phyloP scores from a whole-genome alignment of 2,329 filamentous ascomycete species.

The Mycocentrospora acerina region DNA sequence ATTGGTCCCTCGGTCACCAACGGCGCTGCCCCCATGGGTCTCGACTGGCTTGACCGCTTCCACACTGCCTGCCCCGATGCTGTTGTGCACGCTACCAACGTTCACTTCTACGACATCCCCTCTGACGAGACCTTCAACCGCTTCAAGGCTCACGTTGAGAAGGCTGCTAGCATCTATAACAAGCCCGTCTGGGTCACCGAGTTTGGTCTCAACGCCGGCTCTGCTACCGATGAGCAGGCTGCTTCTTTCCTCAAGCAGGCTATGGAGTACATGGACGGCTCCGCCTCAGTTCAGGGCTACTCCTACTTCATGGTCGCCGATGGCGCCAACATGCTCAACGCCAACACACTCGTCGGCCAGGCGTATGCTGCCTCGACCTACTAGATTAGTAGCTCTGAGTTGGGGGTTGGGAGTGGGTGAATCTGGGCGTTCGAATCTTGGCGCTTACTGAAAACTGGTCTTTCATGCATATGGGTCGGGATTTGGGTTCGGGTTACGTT shows the following conservation, averaged over 20 bases:
- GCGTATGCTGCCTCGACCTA: conserved; percentile 25
- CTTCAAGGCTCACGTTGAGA: conserved; percentile 44
- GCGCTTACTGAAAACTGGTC: no score
- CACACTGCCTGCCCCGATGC: conserved; percentile 36
- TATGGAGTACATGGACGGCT: conserved; percentile 37
- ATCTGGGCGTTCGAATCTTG: no score
- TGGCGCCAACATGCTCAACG: conserved; percentile 34
- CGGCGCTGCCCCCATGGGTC: conserved; percentile 23
- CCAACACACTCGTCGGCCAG: conserved; percentile 26
- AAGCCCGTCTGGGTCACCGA: conserved; percentile 43
- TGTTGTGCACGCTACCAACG: conserved; percentile 37
- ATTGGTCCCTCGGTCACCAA: conserved; percentile 39
- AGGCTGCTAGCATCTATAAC: conserved; percentile 29
- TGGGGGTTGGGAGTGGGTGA: no score
- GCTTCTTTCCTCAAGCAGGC: conserved; percentile 37
- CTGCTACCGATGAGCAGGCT: conserved; percentile 29
- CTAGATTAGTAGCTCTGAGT: no score
- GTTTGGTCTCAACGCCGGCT: conserved; percentile 39
- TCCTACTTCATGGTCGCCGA: conserved; percentile 42
- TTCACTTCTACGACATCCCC: conserved; percentile 44
- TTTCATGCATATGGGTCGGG: no score
- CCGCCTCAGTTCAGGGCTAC: conserved; percentile 36
- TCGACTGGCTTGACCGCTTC: conserved; percentile 38
- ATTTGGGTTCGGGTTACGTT: no score
- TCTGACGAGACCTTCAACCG: conserved; percentile 28